Evolutionary conservation across 23 red algal genomes (phyloP).

Genomic region (Gracilaria domingensis): DNA sequence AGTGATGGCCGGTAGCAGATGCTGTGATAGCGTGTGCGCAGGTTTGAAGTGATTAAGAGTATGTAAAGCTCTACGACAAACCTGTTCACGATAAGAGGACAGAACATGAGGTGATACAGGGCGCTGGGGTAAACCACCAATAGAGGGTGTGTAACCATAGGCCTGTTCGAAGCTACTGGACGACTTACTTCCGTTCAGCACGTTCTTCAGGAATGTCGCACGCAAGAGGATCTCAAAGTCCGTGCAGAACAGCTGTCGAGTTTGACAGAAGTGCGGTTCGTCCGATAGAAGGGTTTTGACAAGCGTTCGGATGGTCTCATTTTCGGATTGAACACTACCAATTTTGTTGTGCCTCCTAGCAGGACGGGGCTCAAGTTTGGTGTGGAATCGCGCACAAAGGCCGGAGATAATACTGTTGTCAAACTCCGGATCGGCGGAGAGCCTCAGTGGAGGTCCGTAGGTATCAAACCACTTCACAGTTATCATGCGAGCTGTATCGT

Average conservation of each 20-base stretch:
- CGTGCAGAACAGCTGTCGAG: neutral
- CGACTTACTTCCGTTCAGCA: constrained; percentile 36
- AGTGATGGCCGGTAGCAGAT: neutral
- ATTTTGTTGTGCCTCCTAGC: constrained; percentile 14
- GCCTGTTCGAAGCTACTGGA: constrained; percentile 28
- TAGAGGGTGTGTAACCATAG: constrained; percentile 12
- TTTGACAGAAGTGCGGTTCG: neutral
- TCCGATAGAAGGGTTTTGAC: neutral
- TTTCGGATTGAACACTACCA: constrained; percentile 21
- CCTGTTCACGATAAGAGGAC: neutral
- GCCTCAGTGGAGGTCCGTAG: constrained; percentile 1
- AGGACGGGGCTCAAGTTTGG: constrained; percentile 2
- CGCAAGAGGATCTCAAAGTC: neutral
- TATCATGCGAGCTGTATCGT: constrained; percentile 2
- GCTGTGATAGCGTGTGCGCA: neutral
- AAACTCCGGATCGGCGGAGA: constrained; percentile 25
- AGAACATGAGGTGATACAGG: neutral
- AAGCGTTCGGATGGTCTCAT: neutral
- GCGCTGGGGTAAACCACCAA: constrained; percentile 24
- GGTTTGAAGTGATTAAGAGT: neutral
- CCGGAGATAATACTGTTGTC: neutral
- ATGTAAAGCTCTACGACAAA: neutral
- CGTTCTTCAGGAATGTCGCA: constrained; percentile 27
- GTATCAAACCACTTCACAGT: neutral
- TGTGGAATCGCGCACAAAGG: neutral